A percentile compares a stretch with the other conserved stretches of the same genome.
phyloP scores from a whole-genome alignment of 305 asterid genomes.

The Fraxinus dipetala region DNA sequence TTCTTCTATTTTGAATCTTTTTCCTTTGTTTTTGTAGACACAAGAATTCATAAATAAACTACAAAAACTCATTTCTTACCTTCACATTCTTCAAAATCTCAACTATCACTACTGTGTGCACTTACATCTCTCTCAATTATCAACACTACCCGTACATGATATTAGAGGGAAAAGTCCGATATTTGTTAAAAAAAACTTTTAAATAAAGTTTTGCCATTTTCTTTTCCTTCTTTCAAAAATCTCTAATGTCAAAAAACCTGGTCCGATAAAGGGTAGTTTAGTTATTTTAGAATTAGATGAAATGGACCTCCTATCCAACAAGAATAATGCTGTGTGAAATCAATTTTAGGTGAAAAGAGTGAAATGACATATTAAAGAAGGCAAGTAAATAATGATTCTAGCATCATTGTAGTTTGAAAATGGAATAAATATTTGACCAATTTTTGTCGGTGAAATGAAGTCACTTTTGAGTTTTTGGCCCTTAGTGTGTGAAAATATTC shows the following conservation, averaged over 20 bases:
- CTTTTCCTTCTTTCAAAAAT: background rate
- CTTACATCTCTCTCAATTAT: background rate
- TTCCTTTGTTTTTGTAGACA: background rate
- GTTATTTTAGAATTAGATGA: conserved; percentile 11
- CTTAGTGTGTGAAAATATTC: conserved; percentile 4
- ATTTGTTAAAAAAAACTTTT: background rate
- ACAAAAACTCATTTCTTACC: background rate
- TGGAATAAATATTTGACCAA: conserved; percentile 24
- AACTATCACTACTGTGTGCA: background rate
- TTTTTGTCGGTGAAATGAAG: conserved; percentile 17
- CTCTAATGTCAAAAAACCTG: background rate
- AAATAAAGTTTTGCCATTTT: background rate
- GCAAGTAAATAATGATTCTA: conserved; percentile 11
- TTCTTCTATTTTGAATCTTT: background rate
- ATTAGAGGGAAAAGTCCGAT: background rate
- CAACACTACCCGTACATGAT: background rate
- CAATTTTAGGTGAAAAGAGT: background rate
- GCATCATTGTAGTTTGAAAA: conserved; percentile 33
- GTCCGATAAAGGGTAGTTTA: background rate
- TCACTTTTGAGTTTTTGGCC: conserved; percentile 30
- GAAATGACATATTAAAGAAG: conserved; percentile 16
- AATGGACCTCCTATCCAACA: background rate
- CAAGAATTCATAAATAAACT: background rate
- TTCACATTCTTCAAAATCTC: background rate
- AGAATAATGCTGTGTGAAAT: conserved; percentile 4